These are phyloP conservation scores for Vaccinium corymbosum DNA, from an alignment of 148 eudicot genomes.

Conservation along the genomic window DNA sequence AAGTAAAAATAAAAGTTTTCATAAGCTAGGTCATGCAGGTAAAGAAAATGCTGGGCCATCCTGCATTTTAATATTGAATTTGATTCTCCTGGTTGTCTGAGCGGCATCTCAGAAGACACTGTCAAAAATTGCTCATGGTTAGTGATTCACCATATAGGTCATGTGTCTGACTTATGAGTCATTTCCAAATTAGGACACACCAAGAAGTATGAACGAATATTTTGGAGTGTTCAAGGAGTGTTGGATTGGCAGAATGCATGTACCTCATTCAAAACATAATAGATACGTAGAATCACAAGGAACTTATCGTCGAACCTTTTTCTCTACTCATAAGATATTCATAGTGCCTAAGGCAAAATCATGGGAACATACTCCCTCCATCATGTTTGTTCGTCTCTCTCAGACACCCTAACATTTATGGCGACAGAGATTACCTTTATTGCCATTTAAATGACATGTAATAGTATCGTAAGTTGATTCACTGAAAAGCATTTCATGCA, in stretches of 20 bases:
- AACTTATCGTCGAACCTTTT: neutral
- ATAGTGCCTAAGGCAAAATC: neutral
- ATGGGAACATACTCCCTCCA: neutral
- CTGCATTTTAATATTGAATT: neutral
- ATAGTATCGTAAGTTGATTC: neutral
- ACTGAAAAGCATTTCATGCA: neutral
- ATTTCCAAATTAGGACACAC: slow-evolving; percentile 1
- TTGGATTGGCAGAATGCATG: neutral
- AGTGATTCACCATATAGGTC: neutral
- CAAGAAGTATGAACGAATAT: neutral
- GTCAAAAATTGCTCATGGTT: neutral
- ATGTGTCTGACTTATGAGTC: neutral
- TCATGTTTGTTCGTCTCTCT: neutral
- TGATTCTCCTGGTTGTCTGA: neutral
- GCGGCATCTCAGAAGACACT: neutral
- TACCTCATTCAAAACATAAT: neutral
- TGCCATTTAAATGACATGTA: neutral
- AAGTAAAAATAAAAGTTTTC: neutral
- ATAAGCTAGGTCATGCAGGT: neutral
- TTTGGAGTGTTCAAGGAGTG: neutral
- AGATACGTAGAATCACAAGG: neutral
- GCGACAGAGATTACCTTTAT: neutral
- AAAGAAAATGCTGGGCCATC: neutral
- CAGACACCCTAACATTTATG: neutral
- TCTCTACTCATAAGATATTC: neutral